Conservation (phyloP, 768 basidiomycete genomes). For the Neoboletus brunneissimus region DNA sequence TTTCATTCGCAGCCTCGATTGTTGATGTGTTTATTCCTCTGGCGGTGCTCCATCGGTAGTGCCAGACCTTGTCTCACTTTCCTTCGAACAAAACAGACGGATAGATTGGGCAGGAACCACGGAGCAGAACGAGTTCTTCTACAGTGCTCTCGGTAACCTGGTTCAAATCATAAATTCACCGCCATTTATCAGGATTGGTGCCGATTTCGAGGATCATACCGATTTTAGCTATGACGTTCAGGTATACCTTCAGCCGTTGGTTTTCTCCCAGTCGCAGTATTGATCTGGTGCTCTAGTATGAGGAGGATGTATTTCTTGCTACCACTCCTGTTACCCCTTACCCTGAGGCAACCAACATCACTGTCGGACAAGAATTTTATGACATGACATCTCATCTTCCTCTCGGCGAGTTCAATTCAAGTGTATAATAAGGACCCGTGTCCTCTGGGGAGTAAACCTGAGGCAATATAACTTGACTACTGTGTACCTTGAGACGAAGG, state of each 20-base stretch:
- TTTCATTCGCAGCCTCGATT: constrained; percentile 4
- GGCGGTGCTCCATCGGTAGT: constrained; percentile 36
- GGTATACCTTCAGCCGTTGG: constrained; percentile 28
- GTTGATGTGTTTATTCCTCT: constrained; percentile 39
- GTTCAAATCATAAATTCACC: constrained; percentile 48
- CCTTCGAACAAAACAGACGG: constrained; percentile 72
- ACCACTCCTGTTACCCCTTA: constrained; percentile 52
- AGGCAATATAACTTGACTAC: constrained; percentile 51
- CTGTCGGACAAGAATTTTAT: constrained; percentile 58
- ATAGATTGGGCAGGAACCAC: constrained; percentile 59
- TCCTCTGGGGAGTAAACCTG: constrained; percentile 70
- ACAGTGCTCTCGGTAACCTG: constrained; percentile 58
- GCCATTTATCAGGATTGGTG: constrained; percentile 60
- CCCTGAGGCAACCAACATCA: constrained; percentile 62
- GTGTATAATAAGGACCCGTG: constrained; percentile 48
- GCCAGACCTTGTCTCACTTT: constrained; percentile 56
- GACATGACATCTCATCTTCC: constrained; percentile 51
- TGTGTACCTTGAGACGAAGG: constrained; percentile 44
- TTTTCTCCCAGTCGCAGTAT: not conserved
- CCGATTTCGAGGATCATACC: constrained; percentile 56
- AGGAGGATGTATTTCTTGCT: constrained; percentile 49
- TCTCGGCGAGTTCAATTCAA: constrained; percentile 32
- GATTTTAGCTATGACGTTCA: constrained; percentile 47
- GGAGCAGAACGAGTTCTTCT: constrained; percentile 55
- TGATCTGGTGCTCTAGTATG: constrained; percentile 33